Evolutionary conservation across 2,329 filamentous ascomycete species (phyloP), one percentile per base, ranked within the genome.

Genomic region (Talaromyces rugulosus): DNA sequence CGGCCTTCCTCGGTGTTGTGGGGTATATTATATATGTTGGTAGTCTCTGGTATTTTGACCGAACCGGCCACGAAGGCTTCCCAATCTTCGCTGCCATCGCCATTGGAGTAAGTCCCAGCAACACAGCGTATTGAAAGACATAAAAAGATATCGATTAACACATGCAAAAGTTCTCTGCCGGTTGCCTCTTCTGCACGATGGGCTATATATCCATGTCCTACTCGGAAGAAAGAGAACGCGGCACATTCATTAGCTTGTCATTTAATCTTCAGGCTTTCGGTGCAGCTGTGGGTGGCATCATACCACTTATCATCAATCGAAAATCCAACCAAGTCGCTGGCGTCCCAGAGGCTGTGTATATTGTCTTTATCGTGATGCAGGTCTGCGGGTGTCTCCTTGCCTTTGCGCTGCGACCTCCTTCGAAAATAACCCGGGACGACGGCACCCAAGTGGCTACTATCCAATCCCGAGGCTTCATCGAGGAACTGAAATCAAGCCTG

Each of bases 171-270:
- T 23, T 23, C 23, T 67, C 65, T 8, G 68, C 71, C 1, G 70
- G 72, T 11, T 63, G 72, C 44, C 65, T 74, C 11, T 74, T 73
- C 62, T 67, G 23, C 23, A 70, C 69, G 1, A 69, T 67, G 30
- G 72, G 72, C 1, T 75, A 72, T 33, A 71, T 75, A 55, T 66
- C 70, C 14, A 70, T 68, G 28, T 68, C 72, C 0, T 75, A 75
- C 51, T 67, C 73, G 3, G 73, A 75, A 47, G 73, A 75, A 57
- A 62, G 66, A 11, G 70, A 75, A 27, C 70, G 70, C 57, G 72
- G 72, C 1, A 63, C 61, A 11, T 75, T 67, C 55, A 69, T 72
- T 52, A 69, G 71, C 8, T 70, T 69, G 11, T 66, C 66, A 23
- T 64, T 71, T 27, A 74, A 72, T 57, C 66, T 74, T 4, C 68